These are phyloP conservation scores for Ophiostoma novo-ulmi DNA, from an alignment of 2,329 filamentous ascomycete species.

Conservation along the genomic window DNA sequence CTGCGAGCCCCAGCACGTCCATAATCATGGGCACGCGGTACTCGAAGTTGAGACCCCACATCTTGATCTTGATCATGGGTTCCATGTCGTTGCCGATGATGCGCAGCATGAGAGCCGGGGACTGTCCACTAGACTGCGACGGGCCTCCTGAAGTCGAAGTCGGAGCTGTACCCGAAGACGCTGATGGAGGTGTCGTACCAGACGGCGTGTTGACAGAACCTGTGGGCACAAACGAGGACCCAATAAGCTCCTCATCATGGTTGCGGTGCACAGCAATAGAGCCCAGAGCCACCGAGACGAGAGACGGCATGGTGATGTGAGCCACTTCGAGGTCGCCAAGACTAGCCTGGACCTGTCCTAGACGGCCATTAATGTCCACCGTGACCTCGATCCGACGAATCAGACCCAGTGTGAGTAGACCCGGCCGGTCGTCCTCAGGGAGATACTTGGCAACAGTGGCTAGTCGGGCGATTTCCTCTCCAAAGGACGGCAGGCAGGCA, in stretches of 20 bases:
- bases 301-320: slow-evolving; percentile 77
- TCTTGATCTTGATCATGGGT: slow-evolving; percentile 78
- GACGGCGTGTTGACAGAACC: not conserved
- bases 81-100: slow-evolving; percentile 94
- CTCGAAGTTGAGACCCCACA: slow-evolving; percentile 79
- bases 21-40: slow-evolving; percentile 82
- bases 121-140: not conserved
- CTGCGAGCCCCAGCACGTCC: slow-evolving; percentile 66
- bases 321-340: slow-evolving; percentile 63
- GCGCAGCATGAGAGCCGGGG: slow-evolving; percentile 71
- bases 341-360: slow-evolving; percentile 60
- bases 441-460: slow-evolving; percentile 90
- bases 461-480: slow-evolving; percentile 73
- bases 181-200: slow-evolving; percentile 13
- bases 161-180: not conserved
- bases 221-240: slow-evolving; percentile 39
- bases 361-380: slow-evolving; percentile 59
- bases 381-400: slow-evolving; percentile 59
- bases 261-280: slow-evolving; percentile 60
- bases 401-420: slow-evolving; percentile 68
- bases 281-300: slow-evolving; percentile 72
- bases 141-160: slow-evolving; percentile 23
- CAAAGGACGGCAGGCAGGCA: slow-evolving; percentile 62
- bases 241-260: slow-evolving; percentile 64
- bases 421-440: slow-evolving; percentile 90